A percentile compares a stretch with the other conserved stretches of the same genome.
Conservation (phyloP, 1,284 basidiomycete genomes). For the Sphagnurus paluster region DNA sequence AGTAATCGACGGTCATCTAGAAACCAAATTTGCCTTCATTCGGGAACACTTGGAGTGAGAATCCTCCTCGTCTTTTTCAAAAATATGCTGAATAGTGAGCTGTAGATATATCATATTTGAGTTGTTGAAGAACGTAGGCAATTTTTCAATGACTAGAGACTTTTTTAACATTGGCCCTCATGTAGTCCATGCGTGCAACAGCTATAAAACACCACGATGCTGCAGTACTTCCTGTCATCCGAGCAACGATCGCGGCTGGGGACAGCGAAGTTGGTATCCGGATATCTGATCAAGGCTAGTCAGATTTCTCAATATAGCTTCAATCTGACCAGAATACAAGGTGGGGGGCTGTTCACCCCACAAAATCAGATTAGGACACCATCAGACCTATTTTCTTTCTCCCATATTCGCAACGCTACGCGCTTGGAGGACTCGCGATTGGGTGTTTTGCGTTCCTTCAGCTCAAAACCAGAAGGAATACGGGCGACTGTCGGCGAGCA, state of each 20-base stretch:
- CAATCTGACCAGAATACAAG: slow-evolving; percentile 46
- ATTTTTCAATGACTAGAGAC: slow-evolving; percentile 10
- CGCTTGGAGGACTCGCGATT: slow-evolving; percentile 68
- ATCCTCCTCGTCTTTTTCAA: background rate
- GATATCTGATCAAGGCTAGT: slow-evolving; percentile 81
- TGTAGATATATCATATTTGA: slow-evolving; percentile 86
- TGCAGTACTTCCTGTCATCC: slow-evolving; percentile 53
- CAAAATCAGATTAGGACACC: slow-evolving; percentile 55
- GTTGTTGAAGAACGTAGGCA: slow-evolving; percentile 78
- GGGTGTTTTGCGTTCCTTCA: slow-evolving; percentile 67
- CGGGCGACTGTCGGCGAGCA: slow-evolving; percentile 78
- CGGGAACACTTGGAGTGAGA: slow-evolving; percentile 83
- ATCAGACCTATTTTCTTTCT: slow-evolving; percentile 80
- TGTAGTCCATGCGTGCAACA: slow-evolving; percentile 73
- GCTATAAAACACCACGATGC: slow-evolving; percentile 46
- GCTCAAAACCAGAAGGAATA: slow-evolving; percentile 61
- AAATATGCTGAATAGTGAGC: slow-evolving; percentile 4
- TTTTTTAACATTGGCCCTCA: slow-evolving; percentile 3
- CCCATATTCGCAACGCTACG: slow-evolving; percentile 72
- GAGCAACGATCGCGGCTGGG: slow-evolving; percentile 73
- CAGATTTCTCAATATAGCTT: too few species aligned
- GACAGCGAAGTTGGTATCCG: slow-evolving; percentile 74
- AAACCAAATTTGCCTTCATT: slow-evolving; percentile 82
- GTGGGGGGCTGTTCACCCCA: slow-evolving; percentile 62
- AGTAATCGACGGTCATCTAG: slow-evolving; percentile 71